phyloP scores from a whole-genome alignment of 805 yeast species.

The Hanseniaspora singularis region DNA sequence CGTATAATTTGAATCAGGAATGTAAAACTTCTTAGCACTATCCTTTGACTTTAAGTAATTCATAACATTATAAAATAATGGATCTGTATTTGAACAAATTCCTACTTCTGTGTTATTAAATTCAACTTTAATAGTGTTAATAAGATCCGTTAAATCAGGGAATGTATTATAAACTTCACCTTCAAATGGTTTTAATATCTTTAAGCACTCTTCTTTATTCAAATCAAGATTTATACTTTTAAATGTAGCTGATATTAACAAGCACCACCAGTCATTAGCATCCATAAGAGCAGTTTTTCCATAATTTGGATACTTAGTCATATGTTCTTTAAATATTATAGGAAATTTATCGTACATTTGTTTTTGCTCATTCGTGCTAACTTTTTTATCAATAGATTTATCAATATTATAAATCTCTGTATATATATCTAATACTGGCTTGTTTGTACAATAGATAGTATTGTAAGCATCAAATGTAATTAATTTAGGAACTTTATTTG shows the following conservation, averaged over 20 bases:
- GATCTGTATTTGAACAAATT: conserved; percentile 53
- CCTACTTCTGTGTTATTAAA: conserved; percentile 27
- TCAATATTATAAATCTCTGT: conserved; percentile 22
- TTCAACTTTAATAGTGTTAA: conserved; percentile 29
- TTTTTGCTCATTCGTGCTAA: conserved; percentile 33
- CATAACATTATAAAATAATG: conserved; percentile 37
- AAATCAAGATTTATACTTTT: conserved; percentile 29
- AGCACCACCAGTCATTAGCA: conserved; percentile 47
- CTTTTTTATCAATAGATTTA: not conserved
- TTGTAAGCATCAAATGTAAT: conserved; percentile 60
- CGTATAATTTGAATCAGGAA: conserved; percentile 26
- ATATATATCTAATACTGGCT: conserved; percentile 45
- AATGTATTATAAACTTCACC: conserved; percentile 44
- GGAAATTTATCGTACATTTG: conserved; percentile 27
- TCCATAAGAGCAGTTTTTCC: conserved; percentile 36
- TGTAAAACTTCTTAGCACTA: not conserved
- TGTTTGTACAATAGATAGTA: conserved; percentile 48
- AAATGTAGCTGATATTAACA: conserved; percentile 37
- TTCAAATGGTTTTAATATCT: conserved; percentile 38
- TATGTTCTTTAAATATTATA: conserved; percentile 30
- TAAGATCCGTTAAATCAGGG: conserved; percentile 41
- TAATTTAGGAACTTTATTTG: conserved; percentile 30
- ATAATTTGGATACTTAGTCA: conserved; percentile 43
- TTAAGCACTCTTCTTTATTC: conserved; percentile 27
- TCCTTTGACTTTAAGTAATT: conserved; percentile 32